These are phyloP conservation scores for Nigrospora sphaerica DNA, from an alignment of 2,329 filamentous ascomycete species.

Conservation along the genomic window DNA sequence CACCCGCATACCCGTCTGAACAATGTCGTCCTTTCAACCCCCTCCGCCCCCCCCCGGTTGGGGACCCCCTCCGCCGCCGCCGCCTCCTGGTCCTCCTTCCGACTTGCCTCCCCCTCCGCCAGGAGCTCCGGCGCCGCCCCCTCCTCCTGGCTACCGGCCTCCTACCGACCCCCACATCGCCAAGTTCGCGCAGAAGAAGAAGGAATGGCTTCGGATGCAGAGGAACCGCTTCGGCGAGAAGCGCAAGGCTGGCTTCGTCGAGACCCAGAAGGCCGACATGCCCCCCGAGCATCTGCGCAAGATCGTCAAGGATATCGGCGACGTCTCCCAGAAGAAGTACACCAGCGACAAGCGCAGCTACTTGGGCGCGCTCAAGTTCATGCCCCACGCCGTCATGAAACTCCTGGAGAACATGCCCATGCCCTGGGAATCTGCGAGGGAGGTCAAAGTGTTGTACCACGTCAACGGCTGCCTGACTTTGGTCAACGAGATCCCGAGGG, in stretches of 20 bases:
- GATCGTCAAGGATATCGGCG: constrained; percentile 96
- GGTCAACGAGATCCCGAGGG: constrained; percentile 92
- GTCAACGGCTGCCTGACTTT: constrained; percentile 95
- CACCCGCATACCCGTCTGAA: constrained; percentile 10
- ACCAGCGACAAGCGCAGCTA: constrained; percentile 98
- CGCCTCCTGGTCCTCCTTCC: constrained; percentile 48
- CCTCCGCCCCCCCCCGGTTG: constrained; percentile 53
- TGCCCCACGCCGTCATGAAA: constrained; percentile 97
- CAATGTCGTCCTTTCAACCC: constrained; percentile 45
- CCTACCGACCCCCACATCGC: constrained; percentile 75
- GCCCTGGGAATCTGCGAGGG: constrained; percentile 94
- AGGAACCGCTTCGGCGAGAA: constrained; percentile 95
- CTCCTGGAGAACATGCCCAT: constrained; percentile 99
- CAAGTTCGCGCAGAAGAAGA: constrained; percentile 98
- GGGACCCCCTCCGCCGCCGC: constrained; percentile 45
- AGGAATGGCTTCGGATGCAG: constrained; percentile 91
- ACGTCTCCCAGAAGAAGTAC: constrained; percentile 99
- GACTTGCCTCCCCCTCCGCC: constrained; percentile 51
- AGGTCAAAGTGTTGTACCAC: constrained; percentile 97
- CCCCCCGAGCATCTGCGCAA: constrained; percentile 96
- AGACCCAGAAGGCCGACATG: constrained; percentile 98
- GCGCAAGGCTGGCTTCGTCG: constrained; percentile 90
- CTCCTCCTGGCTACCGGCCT: constrained; percentile 79
- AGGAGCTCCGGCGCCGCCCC: constrained; percentile 60
- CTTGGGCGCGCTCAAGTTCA: constrained; percentile 94